A percentile compares a stretch with the other conserved stretches of the same genome.
These are phyloP conservation scores for Aspergillus pseudoglaucus DNA, from an alignment of 2,329 filamentous ascomycete genomes.

Conservation along the genomic window DNA sequence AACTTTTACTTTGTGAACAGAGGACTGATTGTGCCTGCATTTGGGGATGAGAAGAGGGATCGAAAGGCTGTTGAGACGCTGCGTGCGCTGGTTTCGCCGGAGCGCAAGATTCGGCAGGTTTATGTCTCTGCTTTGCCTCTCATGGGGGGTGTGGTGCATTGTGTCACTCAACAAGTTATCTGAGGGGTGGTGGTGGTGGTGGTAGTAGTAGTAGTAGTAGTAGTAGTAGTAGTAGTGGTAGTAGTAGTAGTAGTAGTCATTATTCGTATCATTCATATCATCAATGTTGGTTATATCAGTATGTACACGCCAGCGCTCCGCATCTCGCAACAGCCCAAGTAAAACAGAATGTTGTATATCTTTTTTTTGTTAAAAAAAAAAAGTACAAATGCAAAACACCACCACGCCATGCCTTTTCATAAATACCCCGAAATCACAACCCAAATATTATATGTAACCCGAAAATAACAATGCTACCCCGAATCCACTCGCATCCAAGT, in stretches of 20 bases:
- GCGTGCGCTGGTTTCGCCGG: constrained; percentile 13
- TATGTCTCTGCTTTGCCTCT: constrained; percentile 20
- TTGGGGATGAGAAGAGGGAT: constrained; percentile 18
- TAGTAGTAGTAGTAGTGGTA: too few species aligned
- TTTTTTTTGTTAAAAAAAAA: too few species aligned
- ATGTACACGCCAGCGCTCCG: too few species aligned
- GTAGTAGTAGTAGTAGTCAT: not conserved
- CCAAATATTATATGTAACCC: not conserved
- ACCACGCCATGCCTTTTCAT: too few species aligned
- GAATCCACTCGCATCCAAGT: not conserved
- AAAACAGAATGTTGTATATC: too few species aligned
- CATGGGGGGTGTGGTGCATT: constrained; percentile 24
- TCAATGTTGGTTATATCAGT: too few species aligned
- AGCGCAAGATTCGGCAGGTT: constrained; percentile 19
- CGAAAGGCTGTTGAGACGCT: constrained; percentile 16
- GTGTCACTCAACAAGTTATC: constrained; percentile 22
- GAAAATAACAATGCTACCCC: not conserved
- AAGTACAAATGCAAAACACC: not conserved
- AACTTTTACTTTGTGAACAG: constrained; percentile 27
- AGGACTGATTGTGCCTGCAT: constrained; percentile 22
- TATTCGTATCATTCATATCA: too few species aligned
- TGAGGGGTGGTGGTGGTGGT: not conserved
- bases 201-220: too few species aligned
- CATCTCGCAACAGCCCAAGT: too few species aligned
- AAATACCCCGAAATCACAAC: too few species aligned